A percentile compares a stretch with the other conserved stretches of the same genome.
Evolutionary conservation across 495 filamentous ascomycete species (phyloP).

Genomic region (Neurospora tetraspora): DNA sequence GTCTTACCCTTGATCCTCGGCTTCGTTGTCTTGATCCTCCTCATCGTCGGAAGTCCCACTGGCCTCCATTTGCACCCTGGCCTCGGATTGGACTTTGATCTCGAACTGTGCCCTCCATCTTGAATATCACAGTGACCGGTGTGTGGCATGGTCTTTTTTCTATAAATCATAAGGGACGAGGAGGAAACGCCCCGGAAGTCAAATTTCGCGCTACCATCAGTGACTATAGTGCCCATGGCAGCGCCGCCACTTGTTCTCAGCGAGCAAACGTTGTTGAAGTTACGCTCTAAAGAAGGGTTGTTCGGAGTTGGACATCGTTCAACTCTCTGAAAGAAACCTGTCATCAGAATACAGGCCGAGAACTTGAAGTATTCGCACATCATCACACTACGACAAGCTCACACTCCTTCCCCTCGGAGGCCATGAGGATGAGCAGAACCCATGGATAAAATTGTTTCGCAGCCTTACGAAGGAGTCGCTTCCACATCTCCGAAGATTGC

Average conservation of each 20-base stretch:
- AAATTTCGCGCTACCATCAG: not conserved
- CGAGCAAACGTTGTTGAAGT: not conserved
- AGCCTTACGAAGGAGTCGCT: not conserved
- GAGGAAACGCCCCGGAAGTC: not conserved
- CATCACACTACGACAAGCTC: not conserved
- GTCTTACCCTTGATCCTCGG: not conserved
- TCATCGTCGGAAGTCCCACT: not conserved
- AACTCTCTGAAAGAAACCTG: not conserved
- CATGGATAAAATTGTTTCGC: not conserved
- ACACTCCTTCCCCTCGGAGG: not conserved
- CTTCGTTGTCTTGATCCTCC: not conserved
- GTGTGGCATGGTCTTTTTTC: not conserved
- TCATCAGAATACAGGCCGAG: not conserved
- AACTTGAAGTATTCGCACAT: not conserved
- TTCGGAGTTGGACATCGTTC: not conserved
- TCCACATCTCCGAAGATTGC: not conserved
- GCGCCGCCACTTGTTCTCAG: not conserved
- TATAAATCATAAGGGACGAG: not conserved
- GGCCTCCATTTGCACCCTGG: not conserved
- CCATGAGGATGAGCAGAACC: not conserved
- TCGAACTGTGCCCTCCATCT: not conserved
- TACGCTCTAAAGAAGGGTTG: not conserved
- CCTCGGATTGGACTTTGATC: not conserved
- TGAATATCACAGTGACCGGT: not conserved
- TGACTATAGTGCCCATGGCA: not conserved